Conservation (phyloP, 768 basidiomycete species). For the Rhodocollybia butyracea region DNA sequence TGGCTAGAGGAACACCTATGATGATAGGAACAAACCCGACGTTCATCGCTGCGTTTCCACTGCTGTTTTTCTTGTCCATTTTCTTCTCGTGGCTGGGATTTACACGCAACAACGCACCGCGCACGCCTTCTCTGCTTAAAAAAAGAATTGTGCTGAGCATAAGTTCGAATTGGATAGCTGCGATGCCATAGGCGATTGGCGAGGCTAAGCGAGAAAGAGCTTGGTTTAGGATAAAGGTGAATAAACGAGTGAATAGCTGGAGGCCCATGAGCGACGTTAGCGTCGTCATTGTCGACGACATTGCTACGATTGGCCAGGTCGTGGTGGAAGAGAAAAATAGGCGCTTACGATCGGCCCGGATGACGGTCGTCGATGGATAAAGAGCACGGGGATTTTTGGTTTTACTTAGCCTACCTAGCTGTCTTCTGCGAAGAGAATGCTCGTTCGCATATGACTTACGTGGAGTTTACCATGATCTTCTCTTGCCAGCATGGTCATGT, state of each 20-base stretch:
- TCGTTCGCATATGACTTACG: no score
- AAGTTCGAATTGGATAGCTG: conserved; percentile 92
- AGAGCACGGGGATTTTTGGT: no score
- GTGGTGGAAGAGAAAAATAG: no score
- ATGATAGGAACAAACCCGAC: conserved; percentile 63
- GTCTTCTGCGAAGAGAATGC: no score
- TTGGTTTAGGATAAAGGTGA: conserved; percentile 91
- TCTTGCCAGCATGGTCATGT: no score
- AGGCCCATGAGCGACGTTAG: conserved; percentile 71
- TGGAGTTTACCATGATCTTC: no score
- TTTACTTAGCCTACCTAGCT: no score
- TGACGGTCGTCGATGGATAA: no score
- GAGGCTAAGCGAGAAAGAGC: conserved; percentile 78
- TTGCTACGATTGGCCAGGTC: no score
- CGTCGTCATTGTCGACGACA: conserved; percentile 4
- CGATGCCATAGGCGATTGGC: conserved; percentile 84
- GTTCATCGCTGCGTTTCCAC: conserved; percentile 28
- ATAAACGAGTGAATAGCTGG: conserved; percentile 77
- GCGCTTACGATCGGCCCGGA: no score
- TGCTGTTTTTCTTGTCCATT: conserved; percentile 13
- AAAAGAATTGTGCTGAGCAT: conserved; percentile 88
- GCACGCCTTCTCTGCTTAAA: conserved; percentile 88
- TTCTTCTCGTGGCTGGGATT: conserved; percentile 16
- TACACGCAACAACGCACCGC: conserved; percentile 79
- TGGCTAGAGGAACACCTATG: conserved; percentile 65